phyloP scores from a whole-genome alignment of 1,284 basidiomycete genomes.

The Abortiporus biennis region DNA sequence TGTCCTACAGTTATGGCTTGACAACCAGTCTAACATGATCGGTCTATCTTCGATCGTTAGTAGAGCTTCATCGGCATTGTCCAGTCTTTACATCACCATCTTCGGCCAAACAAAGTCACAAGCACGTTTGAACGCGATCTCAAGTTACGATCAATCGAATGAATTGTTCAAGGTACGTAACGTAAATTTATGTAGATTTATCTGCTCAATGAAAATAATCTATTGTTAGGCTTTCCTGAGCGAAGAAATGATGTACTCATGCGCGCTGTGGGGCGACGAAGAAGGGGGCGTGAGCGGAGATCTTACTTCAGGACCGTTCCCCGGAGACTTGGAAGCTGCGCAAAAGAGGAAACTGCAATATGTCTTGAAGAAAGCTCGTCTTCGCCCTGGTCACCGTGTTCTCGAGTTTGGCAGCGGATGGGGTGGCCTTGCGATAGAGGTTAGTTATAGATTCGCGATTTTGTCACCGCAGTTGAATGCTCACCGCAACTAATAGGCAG shows the following conservation, averaged over 20 bases:
- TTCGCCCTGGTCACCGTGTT: constrained; percentile 72
- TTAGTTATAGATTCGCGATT: constrained; percentile 30
- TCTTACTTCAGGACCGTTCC: constrained; percentile 24
- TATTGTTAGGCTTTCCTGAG: constrained; percentile 66
- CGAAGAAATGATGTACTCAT: constrained; percentile 91
- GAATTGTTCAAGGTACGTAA: constrained; percentile 61
- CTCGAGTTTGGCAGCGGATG: constrained; percentile 92
- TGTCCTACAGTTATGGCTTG: constrained; percentile 76
- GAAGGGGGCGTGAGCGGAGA: constrained; percentile 73
- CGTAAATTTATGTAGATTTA: constrained; percentile 8
- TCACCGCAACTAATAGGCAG: constrained; percentile 40
- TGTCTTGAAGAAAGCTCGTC: constrained; percentile 71
- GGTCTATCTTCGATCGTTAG: constrained; percentile 61
- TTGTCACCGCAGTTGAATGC: background rate
- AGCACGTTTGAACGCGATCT: constrained; percentile 78
- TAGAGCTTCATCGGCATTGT: constrained; percentile 60
- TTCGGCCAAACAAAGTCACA: constrained; percentile 76
- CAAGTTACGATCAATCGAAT: constrained; percentile 88
- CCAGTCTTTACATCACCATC: constrained; percentile 73
- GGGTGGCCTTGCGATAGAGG: constrained; percentile 88
- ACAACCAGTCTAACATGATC: constrained; percentile 70
- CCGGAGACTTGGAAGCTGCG: constrained; percentile 73
- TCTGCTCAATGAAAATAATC: constrained; percentile 1
- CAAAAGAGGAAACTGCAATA: constrained; percentile 78
- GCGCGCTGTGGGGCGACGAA: constrained; percentile 70